phyloP scores from a whole-genome alignment of 306 rosid species.

The Prunus padus region DNA sequence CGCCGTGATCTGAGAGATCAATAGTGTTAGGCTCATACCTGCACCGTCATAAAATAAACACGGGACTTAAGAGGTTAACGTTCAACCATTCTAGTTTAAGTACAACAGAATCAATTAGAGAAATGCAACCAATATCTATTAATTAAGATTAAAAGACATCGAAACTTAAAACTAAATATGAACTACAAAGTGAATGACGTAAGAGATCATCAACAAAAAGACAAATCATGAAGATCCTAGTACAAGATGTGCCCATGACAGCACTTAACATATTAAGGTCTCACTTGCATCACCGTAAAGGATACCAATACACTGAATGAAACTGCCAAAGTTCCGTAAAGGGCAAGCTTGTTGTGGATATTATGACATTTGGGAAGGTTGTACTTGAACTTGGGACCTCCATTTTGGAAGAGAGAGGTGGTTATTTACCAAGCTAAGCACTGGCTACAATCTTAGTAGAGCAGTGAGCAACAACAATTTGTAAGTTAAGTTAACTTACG shows the following conservation, averaged over 20 bases:
- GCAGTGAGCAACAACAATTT: constrained; percentile 1
- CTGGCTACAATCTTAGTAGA: background rate
- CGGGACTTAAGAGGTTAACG: too few relatives aligned
- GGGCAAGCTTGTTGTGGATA: constrained; percentile 1
- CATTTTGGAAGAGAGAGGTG: background rate
- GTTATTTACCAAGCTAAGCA: background rate
- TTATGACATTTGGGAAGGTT: constrained; percentile 3
- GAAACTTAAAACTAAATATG: too few relatives aligned
- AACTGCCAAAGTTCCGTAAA: background rate
- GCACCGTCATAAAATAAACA: constrained; percentile 21
- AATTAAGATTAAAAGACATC: too few relatives aligned
- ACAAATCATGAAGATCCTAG: background rate
- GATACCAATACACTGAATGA: background rate
- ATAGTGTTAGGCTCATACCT: constrained; percentile 98
- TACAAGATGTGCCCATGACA: background rate
- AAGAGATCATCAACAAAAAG: too few relatives aligned
- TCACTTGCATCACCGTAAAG: background rate
- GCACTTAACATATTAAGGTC: background rate
- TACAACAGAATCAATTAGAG: too few relatives aligned
- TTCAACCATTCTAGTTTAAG: too few relatives aligned
- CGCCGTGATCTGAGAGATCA: constrained; percentile 81
- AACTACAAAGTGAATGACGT: too few relatives aligned
- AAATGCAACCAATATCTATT: background rate
- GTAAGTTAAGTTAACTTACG: constrained; percentile 42
- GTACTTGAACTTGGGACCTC: background rate